Base-by-base conservation (phyloP, 495 filamentous ascomycete species). In the Aspergillus ellipticus region DNA sequence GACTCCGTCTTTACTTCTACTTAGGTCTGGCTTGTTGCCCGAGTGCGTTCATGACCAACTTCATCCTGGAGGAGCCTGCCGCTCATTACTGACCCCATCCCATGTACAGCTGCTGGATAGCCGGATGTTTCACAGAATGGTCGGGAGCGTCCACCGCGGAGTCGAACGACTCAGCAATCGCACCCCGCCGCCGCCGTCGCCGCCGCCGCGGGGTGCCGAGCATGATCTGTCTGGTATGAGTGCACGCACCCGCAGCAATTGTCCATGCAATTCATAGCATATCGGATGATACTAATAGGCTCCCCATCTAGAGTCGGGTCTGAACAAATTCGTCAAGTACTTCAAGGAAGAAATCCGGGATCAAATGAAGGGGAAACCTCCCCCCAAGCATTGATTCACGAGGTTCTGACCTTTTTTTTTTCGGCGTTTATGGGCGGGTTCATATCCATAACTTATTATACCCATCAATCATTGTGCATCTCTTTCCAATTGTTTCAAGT, bases 271-370 rank as follows among this genome's bases (percentile, higher is more conserved):
- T 8, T n/a, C 2, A 13, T 39, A 1, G n/a, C 13, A 13, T 15
- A 13, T 39, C 2, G n/a, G 2, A n/a, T 58, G 20, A 53, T 28
- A 42, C 54, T 54, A 66, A 52, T 29, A 15, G 41, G 56, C 16
- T 19, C 53, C 21, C 10, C 4, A 15, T 13, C 48, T 66, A 72
- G 64, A 58, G 52, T 60, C 62, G 26, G 52, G 54, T 41, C 13
- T 66, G 49, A 74, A 65, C 59, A 63, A 73, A 45, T 87, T 86
- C 59, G 19, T 83, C 9, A 55, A 73, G 28, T 75, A 80, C 54
- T 86, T 83, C 65, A 70, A 75, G 52, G 82, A 86, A 54, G 83
- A 86, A 61, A 68, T 86, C 48, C 80, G 79, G 61, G 74, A 85
- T 43, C 80, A 83, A 53, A 66, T 83, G 33, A 75, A 79, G 54